These are phyloP conservation scores for Ajuga reptans DNA, from an alignment of 305 asterid genomes.

Conservation along the genomic window DNA sequence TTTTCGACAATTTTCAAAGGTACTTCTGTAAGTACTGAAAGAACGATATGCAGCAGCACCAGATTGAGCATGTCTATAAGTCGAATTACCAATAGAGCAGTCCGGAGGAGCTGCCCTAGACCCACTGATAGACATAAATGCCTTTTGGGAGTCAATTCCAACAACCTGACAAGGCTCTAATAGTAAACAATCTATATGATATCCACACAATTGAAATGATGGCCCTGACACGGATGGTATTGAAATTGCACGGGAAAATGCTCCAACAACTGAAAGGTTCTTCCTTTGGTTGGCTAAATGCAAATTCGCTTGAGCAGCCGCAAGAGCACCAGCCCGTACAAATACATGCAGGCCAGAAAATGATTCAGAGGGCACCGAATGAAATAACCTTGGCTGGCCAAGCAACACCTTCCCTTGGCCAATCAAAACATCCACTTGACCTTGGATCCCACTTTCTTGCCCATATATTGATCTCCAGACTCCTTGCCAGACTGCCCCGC, in stretches of 20 bases:
- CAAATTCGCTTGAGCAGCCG: slow-evolving; percentile 60
- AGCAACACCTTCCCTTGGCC: slow-evolving; percentile 44
- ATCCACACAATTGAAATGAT: slow-evolving; percentile 59
- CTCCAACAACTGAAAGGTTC: slow-evolving; percentile 56
- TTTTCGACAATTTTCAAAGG: slow-evolving; percentile 36
- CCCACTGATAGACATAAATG: slow-evolving; percentile 52
- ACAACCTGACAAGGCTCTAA: slow-evolving; percentile 33
- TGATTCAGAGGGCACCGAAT: slow-evolving; percentile 33
- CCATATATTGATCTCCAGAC: slow-evolving; percentile 42
- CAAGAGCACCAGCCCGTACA: slow-evolving; percentile 56
- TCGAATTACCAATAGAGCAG: slow-evolving; percentile 28
- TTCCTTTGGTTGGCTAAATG: slow-evolving; percentile 44
- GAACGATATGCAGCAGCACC: slow-evolving; percentile 37
- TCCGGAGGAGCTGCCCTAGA: slow-evolving; percentile 32
- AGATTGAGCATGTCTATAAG: slow-evolving; percentile 27
- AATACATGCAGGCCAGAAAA: slow-evolving; percentile 38
- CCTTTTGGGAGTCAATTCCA: slow-evolving; percentile 27
- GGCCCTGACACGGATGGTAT: slow-evolving; percentile 72
- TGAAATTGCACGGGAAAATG: slow-evolving; percentile 66
- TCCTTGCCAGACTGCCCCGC: slow-evolving; percentile 40
- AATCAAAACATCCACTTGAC: slow-evolving; percentile 43
- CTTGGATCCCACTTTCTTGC: slow-evolving; percentile 42
- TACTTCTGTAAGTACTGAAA: slow-evolving; percentile 33
- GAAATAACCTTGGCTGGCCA: slow-evolving; percentile 37
- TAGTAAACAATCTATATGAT: slow-evolving; percentile 47